Evolutionary conservation across 257 asterid genomes (phyloP).

Genomic region (Oldenlandia corymbosa): DNA sequence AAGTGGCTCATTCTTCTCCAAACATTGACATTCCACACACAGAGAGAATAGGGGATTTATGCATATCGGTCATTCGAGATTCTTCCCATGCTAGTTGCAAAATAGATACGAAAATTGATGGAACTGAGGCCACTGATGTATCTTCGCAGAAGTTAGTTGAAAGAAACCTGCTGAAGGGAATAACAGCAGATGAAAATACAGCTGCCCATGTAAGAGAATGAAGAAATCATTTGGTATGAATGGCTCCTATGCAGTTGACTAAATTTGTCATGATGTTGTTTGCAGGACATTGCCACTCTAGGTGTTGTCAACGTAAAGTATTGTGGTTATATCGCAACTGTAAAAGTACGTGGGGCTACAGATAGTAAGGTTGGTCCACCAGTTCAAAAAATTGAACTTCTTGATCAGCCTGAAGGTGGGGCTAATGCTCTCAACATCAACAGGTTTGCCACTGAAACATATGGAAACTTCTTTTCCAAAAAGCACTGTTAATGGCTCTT

Average conservation of each 20-base stretch:
- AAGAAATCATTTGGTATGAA: background rate
- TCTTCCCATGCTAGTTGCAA: constrained; percentile 78
- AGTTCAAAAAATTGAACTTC: constrained; percentile 53
- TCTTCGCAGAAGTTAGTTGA: constrained; percentile 57
- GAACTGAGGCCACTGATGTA: constrained; percentile 62
- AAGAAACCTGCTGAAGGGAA: constrained; percentile 90
- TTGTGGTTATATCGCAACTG: constrained; percentile 76
- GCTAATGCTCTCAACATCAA: constrained; percentile 93
- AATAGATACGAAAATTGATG: constrained; percentile 88
- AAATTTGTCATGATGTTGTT: constrained; percentile 6
- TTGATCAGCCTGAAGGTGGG: constrained; percentile 96
- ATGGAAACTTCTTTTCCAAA: background rate
- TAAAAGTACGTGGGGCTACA: constrained; percentile 69
- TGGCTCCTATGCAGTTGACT: background rate
- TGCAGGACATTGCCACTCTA: constrained; percentile 81
- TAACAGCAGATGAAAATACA: constrained; percentile 92
- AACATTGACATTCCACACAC: constrained; percentile 31
- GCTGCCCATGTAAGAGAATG: constrained; percentile 77
- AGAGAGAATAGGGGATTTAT: constrained; percentile 77
- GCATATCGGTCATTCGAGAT: constrained; percentile 65
- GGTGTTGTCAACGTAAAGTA: constrained; percentile 71
- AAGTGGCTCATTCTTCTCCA: constrained; percentile 37
- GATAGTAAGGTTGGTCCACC: constrained; percentile 34
- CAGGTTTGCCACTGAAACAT: constrained; percentile 41
- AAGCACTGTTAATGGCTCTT: background rate